Percentiles rank a stretch among this genome's conserved stretches.
phyloP scores from a whole-genome alignment of 169 alveolate species.

The Amoebophrya sp. region DNA sequence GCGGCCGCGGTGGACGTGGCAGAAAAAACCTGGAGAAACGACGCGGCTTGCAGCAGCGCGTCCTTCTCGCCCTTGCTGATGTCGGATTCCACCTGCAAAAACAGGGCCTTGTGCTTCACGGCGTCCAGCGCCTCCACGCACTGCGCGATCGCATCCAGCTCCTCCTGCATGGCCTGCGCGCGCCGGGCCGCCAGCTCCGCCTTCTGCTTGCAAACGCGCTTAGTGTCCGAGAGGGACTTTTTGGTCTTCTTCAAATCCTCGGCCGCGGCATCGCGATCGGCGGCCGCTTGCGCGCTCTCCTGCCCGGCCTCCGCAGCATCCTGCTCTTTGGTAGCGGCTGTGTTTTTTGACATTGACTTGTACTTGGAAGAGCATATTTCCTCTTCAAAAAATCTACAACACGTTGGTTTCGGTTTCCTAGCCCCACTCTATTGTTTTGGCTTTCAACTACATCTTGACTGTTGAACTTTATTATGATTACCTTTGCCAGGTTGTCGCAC shows the following conservation, averaged over 20 bases:
- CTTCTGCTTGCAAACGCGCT: neutral
- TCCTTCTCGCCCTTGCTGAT: too few species aligned
- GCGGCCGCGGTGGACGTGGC: neutral
- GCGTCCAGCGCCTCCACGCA: slow-evolving; percentile 12
- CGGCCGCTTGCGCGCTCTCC: neutral
- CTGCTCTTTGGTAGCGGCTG: neutral
- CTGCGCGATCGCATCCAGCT: neutral
- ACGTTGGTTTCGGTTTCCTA: too few species aligned
- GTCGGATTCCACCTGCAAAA: too few species aligned
- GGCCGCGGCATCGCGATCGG: slow-evolving; percentile 7
- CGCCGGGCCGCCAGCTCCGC: neutral
- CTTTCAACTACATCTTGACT: too few species aligned
- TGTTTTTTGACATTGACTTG: too few species aligned
- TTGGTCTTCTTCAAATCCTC: neutral
- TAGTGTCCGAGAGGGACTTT: neutral
- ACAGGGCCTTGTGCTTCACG: neutral
- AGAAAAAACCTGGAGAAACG: neutral
- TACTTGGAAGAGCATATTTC: too few species aligned
- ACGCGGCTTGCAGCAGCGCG: too few species aligned
- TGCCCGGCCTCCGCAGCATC: neutral
- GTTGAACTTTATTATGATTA: too few species aligned
- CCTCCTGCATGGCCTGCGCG: slow-evolving; percentile 10
- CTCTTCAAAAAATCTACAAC: too few species aligned
- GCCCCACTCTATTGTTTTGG: too few species aligned
- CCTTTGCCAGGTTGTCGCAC: too few species aligned